These are phyloP conservation scores for Aspergillus sp. DNA, from an alignment of 2,329 filamentous ascomycete genomes.

Conservation along the genomic window DNA sequence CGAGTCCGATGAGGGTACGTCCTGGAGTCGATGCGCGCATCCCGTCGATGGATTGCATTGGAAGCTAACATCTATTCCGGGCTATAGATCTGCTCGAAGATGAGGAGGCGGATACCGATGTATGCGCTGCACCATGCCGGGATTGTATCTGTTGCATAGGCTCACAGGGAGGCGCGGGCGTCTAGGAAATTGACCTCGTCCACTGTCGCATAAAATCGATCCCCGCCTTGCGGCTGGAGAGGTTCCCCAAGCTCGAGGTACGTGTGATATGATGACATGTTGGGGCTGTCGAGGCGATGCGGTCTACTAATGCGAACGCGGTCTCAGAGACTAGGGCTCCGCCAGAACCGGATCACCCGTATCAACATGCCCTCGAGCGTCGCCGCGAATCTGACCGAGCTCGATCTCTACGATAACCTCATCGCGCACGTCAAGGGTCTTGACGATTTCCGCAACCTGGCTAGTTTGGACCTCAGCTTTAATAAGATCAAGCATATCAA, in stretches of 20 bases:
- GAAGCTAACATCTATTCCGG: not conserved
- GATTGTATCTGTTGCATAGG: not conserved
- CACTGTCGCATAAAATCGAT: conserved; percentile 78
- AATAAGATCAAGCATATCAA: conserved; percentile 99
- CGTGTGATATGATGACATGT: no score
- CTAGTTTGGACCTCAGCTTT: conserved; percentile 81
- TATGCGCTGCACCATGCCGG: conserved; percentile 13
- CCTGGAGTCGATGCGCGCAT: no score
- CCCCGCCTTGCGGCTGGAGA: conserved; percentile 65
- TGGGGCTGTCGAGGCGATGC: no score
- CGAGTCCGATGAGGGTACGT: conserved; percentile 66
- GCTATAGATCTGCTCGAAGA: conserved; percentile 49
- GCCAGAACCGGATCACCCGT: conserved; percentile 78
- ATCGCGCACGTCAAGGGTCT: conserved; percentile 79
- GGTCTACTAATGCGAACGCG: not conserved
- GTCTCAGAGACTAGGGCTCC: conserved; percentile 64
- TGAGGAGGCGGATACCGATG: conserved; percentile 46
- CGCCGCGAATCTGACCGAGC: conserved; percentile 61
- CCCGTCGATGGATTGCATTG: no score
- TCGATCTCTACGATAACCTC: conserved; percentile 95
- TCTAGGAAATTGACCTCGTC: conserved; percentile 75
- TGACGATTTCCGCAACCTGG: conserved; percentile 66
- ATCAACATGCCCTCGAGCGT: conserved; percentile 65
- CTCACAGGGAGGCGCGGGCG: conserved; percentile 8
- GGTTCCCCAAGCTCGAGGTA: conserved; percentile 65